Evolutionary conservation across 805 yeast genomes (phyloP), one percentile per base, ranked within the genome.

Genomic region (Saccharomycopsis guyanensis): DNA sequence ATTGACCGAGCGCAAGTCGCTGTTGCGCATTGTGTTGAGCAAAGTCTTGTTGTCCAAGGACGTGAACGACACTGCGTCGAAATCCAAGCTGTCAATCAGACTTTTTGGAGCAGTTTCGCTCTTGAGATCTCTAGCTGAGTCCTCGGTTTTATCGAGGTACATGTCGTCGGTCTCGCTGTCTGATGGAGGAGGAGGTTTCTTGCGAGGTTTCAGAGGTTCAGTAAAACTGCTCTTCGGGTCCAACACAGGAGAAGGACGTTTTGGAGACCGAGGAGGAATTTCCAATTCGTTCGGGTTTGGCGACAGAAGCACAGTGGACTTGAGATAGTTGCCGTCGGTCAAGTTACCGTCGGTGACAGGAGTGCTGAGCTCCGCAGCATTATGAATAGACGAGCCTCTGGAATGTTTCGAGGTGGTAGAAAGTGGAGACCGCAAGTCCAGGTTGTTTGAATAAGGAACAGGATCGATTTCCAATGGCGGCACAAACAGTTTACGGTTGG

Each of bases 221-320:
- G 37, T 16, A 16, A 20, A 20, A 12, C 23, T 23, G n/a, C 12
- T 15, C 18, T 10, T 4, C n/a, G n/a, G n/a, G n/a, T n/a, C n/a
- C n/a, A n/a, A n/a, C n/a, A n/a, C n/a, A 13, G 47, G 47, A 2
- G 38, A 19, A 15, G 48, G 49, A 25, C 51, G 22, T 15, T 44
- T 44, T 10, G 51, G 51, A 6, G 46, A 40, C 24, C 51, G 39
- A 23, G 47, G 51, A 8, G 51, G 51, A 10, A 48, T 43, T 13
- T 29, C 43, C 20, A 25, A 34, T 4, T 43, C 40, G n/a, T 37
- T 29, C 4, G 22, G 5, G 12, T 32, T 20, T 5, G 41, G 36
- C n/a, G 27, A 8, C 19, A 35, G 24, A 16, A n/a, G n/a, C n/a
- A 35, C 31, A n/a, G 31, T 10, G 31, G 19, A n/a, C 15, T 22